A percentile compares a stretch with the other conserved stretches of the same genome.
Evolutionary conservation across 768 basidiomycete species (phyloP).

Genomic region (Tylopilus sp.): DNA sequence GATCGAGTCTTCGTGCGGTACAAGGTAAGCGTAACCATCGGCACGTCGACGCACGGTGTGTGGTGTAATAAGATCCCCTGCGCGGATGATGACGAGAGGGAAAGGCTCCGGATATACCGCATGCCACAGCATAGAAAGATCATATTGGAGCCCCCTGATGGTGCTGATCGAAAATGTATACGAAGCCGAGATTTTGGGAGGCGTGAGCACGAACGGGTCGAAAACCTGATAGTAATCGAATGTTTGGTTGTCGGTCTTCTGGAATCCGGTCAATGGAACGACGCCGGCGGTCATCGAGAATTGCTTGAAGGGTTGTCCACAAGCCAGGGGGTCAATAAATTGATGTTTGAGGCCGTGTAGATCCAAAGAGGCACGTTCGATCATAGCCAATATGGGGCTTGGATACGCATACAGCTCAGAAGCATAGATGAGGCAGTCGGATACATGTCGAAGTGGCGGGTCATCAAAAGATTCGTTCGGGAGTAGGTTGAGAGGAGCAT

Average conservation of each 20-base stretch:
- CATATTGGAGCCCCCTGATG: constrained; percentile 10
- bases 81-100: constrained; percentile 19
- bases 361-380: constrained; percentile 10
- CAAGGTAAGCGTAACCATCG: constrained; percentile 6
- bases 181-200: not conserved
- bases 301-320: not conserved
- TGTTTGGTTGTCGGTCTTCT: constrained; percentile 1
- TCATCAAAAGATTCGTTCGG: not conserved
- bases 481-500: not conserved
- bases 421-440: constrained; percentile 2
- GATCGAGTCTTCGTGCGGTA: constrained; percentile 11
- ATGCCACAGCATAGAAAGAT: constrained; percentile 5
- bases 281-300: constrained; percentile 7
- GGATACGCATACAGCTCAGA: constrained; percentile 7
- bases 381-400: constrained; percentile 12
- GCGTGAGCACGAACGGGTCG: not conserved
- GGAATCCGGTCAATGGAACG: constrained; percentile 6
- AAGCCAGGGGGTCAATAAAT: not conserved
- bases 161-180: constrained; percentile 8
- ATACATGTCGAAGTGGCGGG: not conserved
- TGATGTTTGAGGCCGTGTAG: not conserved
- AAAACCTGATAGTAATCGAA: constrained; percentile 6
- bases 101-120: constrained; percentile 18
- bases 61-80: constrained; percentile 13
- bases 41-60: not conserved